Conservation (phyloP, 345 rosid genomes). For the Brassica cretica region DNA sequence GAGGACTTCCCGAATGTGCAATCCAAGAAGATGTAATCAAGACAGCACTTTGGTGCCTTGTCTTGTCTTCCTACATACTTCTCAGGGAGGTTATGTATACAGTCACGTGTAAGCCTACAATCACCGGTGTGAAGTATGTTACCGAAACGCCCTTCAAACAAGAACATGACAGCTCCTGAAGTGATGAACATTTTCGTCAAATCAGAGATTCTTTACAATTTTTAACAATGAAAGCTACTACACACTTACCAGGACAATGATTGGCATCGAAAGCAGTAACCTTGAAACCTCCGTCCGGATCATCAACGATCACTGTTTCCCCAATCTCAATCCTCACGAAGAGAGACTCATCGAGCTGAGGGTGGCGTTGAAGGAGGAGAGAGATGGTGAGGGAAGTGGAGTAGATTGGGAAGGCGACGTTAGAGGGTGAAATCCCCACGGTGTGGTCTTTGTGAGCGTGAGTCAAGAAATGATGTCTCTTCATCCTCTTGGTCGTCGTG, state of each 20-base stretch:
- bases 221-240: background rate
- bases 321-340: conserved; percentile 71
- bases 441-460: conserved; percentile 87
- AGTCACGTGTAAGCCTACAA: conserved; percentile 77
- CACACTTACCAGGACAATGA: conserved; percentile 68
- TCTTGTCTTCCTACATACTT: conserved; percentile 57
- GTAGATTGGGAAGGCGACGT: conserved; percentile 62
- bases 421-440: conserved; percentile 51
- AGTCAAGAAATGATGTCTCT: conserved; percentile 77
- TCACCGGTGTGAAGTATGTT: conserved; percentile 89
- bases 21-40: conserved; percentile 80
- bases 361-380: conserved; percentile 54
- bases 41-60: conserved; percentile 47
- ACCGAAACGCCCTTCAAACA: conserved; percentile 88
- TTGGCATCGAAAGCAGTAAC: conserved; percentile 82
- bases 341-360: conserved; percentile 66
- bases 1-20: conserved; percentile 77
- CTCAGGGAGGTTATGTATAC: conserved; percentile 57
- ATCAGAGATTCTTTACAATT: background rate
- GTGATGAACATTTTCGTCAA: conserved; percentile 28
- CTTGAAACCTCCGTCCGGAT: conserved; percentile 58
- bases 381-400: conserved; percentile 63
- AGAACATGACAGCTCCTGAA: conserved; percentile 93
- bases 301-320: conserved; percentile 51
- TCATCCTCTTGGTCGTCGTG: conserved; percentile 61